Percentiles rank a stretch among this genome's conserved stretches.
These are phyloP conservation scores for Bauhinia variegata DNA, from an alignment of 306 rosid species.

Conservation along the genomic window DNA sequence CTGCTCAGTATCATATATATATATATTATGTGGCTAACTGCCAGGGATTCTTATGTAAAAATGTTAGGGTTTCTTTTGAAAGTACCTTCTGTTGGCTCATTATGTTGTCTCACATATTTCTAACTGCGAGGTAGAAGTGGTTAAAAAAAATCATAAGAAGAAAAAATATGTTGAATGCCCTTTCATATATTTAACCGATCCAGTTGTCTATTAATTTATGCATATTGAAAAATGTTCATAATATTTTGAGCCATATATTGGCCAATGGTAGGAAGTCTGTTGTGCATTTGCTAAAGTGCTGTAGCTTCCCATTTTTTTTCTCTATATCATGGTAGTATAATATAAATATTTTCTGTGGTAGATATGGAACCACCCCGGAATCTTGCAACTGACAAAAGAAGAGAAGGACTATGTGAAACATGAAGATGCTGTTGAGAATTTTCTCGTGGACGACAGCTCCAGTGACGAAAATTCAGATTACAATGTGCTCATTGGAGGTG, in stretches of 20 bases:
- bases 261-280: conserved; percentile 19
- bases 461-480: conserved; percentile 88
- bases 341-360: conserved; percentile 48
- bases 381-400: conserved; percentile 90
- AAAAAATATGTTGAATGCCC: neutral
- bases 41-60: neutral
- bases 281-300: conserved; percentile 17
- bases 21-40: neutral
- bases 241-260: conserved; percentile 13
- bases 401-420: conserved; percentile 63
- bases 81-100: neutral
- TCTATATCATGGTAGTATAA: conserved; percentile 28
- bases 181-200: conserved; percentile 9
- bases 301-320: conserved; percentile 32
- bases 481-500: conserved; percentile 78
- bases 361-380: conserved; percentile 99
- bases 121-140: neutral
- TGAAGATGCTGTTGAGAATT: conserved; percentile 83
- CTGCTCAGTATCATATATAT: neutral
- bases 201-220: conserved; percentile 16
- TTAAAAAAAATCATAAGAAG: neutral
- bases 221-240: neutral
- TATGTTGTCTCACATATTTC: neutral
- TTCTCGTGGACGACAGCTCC: conserved; percentile 88
- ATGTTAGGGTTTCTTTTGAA: neutral